Percentiles rank a stretch among this genome's conserved stretches.
These are phyloP conservation scores for Strobilomyces dryophilus DNA, from an alignment of 768 basidiomycete species.

Conservation along the genomic window DNA sequence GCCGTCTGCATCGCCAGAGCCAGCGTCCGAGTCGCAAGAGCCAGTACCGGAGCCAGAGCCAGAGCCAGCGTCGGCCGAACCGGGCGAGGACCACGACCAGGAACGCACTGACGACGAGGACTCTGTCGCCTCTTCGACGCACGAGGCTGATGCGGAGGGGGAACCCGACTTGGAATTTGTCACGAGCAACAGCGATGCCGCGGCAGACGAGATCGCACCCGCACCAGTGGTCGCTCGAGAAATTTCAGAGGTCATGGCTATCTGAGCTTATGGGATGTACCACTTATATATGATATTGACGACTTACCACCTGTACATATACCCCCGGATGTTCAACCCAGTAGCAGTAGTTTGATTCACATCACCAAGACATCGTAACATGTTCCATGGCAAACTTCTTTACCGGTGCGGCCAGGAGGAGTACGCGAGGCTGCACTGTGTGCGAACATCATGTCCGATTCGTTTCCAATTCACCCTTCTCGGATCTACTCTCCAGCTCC, in stretches of 20 bases:
- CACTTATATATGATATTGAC: neutral
- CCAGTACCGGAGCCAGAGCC: neutral
- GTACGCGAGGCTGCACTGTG: conserved; percentile 22
- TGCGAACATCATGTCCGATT: conserved; percentile 4
- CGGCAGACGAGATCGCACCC: conserved; percentile 5
- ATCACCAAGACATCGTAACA: neutral
- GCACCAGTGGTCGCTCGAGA: conserved; percentile 6
- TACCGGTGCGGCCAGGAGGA: conserved; percentile 17
- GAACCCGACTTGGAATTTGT: conserved; percentile 3
- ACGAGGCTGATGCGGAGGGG: conserved; percentile 3
- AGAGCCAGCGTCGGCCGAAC: neutral
- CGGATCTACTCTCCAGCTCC: neutral
- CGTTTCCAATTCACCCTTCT: conserved; percentile 12
- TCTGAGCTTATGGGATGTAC: too few relatives aligned
- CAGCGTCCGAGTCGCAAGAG: conserved; percentile 10
- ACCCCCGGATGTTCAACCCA: conserved; percentile 23
- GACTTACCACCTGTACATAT: conserved; percentile 17
- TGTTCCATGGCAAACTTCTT: neutral
- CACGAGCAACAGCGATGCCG: neutral
- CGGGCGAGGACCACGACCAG: conserved; percentile 10
- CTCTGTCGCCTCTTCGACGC: conserved; percentile 24
- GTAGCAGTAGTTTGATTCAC: neutral
- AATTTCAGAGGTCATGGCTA: conserved; percentile 17
- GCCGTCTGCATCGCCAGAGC: conserved; percentile 24
- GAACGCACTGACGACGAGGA: conserved; percentile 11